Evolutionary conservation across 2,329 filamentous ascomycete genomes (phyloP).

Genomic region (Pseudonectria foliicola): DNA sequence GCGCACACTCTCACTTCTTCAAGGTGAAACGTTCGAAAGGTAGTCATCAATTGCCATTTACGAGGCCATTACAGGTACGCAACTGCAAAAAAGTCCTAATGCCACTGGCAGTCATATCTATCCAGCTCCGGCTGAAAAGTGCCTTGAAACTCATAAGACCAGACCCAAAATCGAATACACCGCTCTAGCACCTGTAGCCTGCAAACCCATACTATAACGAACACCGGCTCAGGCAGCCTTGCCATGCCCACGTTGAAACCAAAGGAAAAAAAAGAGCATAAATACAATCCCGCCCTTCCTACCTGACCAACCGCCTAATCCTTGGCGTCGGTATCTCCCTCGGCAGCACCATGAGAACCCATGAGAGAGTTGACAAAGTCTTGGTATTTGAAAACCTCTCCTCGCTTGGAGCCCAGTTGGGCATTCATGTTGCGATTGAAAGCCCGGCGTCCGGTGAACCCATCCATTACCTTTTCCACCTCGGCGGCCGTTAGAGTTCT

Average conservation of each 20-base stretch:
- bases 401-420: conserved; percentile 53
- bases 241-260: conserved; percentile 1
- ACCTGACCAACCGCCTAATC: background rate
- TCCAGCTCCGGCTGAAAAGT: too few relatives aligned
- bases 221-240: too few relatives aligned
- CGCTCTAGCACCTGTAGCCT: too few relatives aligned
- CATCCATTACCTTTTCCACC: conserved; percentile 79
- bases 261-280: conserved; percentile 4
- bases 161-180: too few relatives aligned
- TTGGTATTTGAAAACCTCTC: conserved; percentile 88
- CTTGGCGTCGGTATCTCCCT: conserved; percentile 25
- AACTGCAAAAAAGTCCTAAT: too few relatives aligned
- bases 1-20: too few relatives aligned
- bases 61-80: too few relatives aligned
- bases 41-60: too few relatives aligned
- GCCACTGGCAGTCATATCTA: too few relatives aligned
- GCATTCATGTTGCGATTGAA: conserved; percentile 60
- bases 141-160: background rate
- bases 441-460: conserved; percentile 76
- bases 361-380: conserved; percentile 76
- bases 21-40: too few relatives aligned
- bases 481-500: conserved; percentile 60
- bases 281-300: background rate
- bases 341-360: conserved; percentile 41
- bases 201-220: too few relatives aligned